Base-by-base conservation (phyloP, 345 rosid species). In the Salix suchowensis region DNA sequence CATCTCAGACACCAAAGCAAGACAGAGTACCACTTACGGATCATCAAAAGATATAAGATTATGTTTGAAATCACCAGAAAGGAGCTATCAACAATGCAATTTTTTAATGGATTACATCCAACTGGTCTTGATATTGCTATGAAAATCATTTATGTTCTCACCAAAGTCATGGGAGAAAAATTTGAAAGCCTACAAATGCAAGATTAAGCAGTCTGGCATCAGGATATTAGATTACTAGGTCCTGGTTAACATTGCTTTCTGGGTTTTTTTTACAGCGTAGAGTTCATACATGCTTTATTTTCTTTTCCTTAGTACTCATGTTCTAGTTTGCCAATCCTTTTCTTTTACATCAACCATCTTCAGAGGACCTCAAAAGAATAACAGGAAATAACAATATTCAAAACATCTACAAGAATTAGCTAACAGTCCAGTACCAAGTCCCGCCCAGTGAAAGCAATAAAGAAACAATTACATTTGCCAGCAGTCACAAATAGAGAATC, bases 401-500 rank as follows among this genome's bases (percentile, higher is more conserved):
- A 44, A 44, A 44, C 50, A 44, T 14, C 50, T 11, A 44, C 50
- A 46, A 46, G 50, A 13, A 46, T 46, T 60, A 21, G 24, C 26
- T 60, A 60, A 19, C 65, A 60, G 28, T 24, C 65, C 30, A 60
- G 23, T 2, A 24, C 14, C 2, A 24, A 58, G 26, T 58, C 28
- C 23, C 62, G 0, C 15, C 18, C 16, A 46, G 21, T 11, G 46
- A 21, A 72, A 44, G 42, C 6, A 67, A 19, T 2, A 79, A 64
- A 64, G 24, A 40, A 40, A 40, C 44, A 1, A 82, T 12, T n/a
- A 65, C 75, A 73, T 60, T 40, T 68, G 21, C 55, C n/a, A 65
- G 64, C 39, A 4, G 70, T 42, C 68, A 62, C 26, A 68, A 30
- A 9, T 24, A 24, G 2, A 26, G 68, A 62, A 28, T 40, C 44